Conservation (phyloP, 2,329 filamentous ascomycete species). For the Trematosphaeria pertusa region DNA sequence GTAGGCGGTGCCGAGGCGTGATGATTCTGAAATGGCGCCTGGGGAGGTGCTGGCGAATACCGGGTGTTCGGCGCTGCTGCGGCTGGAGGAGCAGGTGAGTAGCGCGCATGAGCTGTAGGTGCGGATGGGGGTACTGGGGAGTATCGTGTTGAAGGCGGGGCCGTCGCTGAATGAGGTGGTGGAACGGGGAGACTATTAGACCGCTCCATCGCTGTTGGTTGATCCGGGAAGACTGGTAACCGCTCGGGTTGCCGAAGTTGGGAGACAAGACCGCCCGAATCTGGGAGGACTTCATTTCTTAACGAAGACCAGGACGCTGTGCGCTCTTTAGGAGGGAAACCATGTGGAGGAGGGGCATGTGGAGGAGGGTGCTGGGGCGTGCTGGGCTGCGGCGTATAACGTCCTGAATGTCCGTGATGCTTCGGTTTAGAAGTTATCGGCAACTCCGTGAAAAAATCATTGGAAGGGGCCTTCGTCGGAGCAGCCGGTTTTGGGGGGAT, state of each 20-base stretch:
- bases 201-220: slow-evolving; percentile 37
- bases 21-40: slow-evolving; percentile 43
- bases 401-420: no score
- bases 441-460: slow-evolving; percentile 58
- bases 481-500: slow-evolving; percentile 30
- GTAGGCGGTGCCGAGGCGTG: slow-evolving; percentile 47
- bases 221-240: slow-evolving; percentile 45
- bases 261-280: slow-evolving; percentile 30
- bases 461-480: slow-evolving; percentile 36
- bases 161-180: slow-evolving; percentile 36
- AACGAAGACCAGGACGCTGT: slow-evolving; percentile 45
- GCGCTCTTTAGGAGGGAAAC: slow-evolving; percentile 40
- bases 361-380: slow-evolving; percentile 43
- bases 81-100: slow-evolving; percentile 50
- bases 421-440: no score
- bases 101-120: slow-evolving; percentile 45
- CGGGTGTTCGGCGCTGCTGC: slow-evolving; percentile 43
- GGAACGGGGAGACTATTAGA: slow-evolving; percentile 42
- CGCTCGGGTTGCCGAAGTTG: slow-evolving; percentile 52
- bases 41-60: slow-evolving; percentile 51
- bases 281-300: slow-evolving; percentile 43
- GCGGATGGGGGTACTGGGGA: slow-evolving; percentile 44
- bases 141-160: slow-evolving; percentile 35
- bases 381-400: slow-evolving; percentile 49
- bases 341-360: slow-evolving; percentile 30